Evolutionary conservation across 192 early-diverging fungal genomes (phyloP), one percentile per base, ranked within the genome.

Genomic region (Lunasporangiospora selenospora): DNA sequence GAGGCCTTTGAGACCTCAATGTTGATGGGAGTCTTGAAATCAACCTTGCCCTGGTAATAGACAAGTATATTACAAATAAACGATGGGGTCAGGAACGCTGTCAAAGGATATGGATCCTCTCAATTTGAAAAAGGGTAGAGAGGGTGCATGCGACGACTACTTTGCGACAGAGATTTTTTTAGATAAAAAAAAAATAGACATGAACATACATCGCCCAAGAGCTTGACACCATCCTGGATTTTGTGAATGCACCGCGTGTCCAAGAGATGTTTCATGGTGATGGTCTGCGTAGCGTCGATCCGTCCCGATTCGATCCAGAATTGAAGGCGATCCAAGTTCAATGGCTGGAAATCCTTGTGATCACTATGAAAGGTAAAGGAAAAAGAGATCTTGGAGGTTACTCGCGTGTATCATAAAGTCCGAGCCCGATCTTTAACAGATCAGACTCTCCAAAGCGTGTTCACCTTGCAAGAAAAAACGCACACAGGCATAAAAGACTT

Each of bases 271-370:
- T 87, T 87, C 78, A 96, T 88, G 29, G 92, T 95, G 41, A 99
- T 95, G 0, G 84, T 75, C 54, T 93, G 85, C 15, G 81, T 69
- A 3, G 93, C 61, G 65, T 97, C 92, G 42, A 99, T 71, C 26
- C 94, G 81, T 7, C 94, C 93, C 3, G 77, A 84, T 50, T 92
- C 84, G 53, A 99, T 90, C 89, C 93, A 96, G 70, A 93, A 89
- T 78, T 98, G 95, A 64, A 99, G 77, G 32, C 87, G 80, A 78
- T 97, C 96, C 65, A 99, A 77, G 58, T 92, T 90, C 46, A 94
- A 71, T 38, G 87, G 80, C 63, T 89, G 86, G 45, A 84, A 88
- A 30, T 87, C 81, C 42, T 89, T 87, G 58, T 71, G 70, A 26
- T 81, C 64, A 41, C 85, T 86, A 79, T 53, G 38, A 49, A n/a